Evolutionary conservation across 2,329 filamentous ascomycete genomes (phyloP), one percentile per base, ranked within the genome.

Genomic region (Aspergillus ustus): DNA sequence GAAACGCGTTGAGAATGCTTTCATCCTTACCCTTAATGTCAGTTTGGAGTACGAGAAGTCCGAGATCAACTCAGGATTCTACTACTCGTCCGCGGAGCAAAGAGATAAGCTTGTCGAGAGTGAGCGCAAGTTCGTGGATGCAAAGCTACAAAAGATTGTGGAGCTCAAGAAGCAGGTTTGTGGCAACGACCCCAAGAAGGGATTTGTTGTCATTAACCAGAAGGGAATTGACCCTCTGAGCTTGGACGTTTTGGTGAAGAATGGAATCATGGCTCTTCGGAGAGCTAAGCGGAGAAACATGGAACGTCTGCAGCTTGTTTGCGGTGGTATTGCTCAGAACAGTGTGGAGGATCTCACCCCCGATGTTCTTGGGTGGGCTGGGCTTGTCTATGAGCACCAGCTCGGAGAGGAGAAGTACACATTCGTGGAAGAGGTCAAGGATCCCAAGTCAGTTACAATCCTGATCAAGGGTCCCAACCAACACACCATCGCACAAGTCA

Each of bases 351-450:
- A 98, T 72, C 81, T 99, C 64, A 88, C 89, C 4, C 90, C 93
- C 2, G 92, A 96, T 51, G 84, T 94, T 63, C 89, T 99, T 57
- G 95, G 95, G 66, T 99, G 94, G 93, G 95, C 95, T 56, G 95
- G 95, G 57, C 86, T 92, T 52, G 95, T 99, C 61, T 98, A 99
- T 77, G 95, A 99, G 83, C 94, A 99, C 80, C 92, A 94, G 70
- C 85, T 99, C 9, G 95, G 95, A 65, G 95, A 99, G 84, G 95
- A 99, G 84, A 99, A 99, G 83, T 99, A 92, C 82, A 99, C 95
- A 6, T 99, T 99, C 76, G 86, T 99, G 64, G 95, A 99, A 80
- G 95, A 99, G 71, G 95, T 99, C 73, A 98, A 97, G 85, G 93
- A 98, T 64, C 92, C 95, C 65, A 99, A 99, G 83, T 97, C 94